Evolutionary conservation across 345 rosid genomes (phyloP).

Genomic region (Aquilaria sinensis): DNA sequence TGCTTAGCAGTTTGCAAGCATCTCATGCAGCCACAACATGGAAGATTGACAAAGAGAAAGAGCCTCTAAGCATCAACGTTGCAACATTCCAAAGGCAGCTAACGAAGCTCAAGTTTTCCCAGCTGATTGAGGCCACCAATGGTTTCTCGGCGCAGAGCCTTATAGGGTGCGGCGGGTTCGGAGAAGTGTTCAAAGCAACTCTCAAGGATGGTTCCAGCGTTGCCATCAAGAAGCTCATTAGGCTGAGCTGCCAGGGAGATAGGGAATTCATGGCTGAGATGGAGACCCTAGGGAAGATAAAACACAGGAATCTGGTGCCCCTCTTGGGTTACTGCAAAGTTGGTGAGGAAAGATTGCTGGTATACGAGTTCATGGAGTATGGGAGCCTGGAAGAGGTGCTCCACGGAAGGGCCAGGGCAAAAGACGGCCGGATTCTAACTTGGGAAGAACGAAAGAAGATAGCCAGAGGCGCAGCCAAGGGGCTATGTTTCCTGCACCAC

Average conservation of each 20-base stretch:
- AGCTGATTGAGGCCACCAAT: constrained; percentile 85
- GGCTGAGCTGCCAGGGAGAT: constrained; percentile 92
- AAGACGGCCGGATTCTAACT: constrained; percentile 41
- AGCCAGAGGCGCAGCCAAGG: constrained; percentile 90
- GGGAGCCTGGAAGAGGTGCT: constrained; percentile 95
- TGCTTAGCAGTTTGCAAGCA: constrained; percentile 83
- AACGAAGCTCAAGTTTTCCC: constrained; percentile 86
- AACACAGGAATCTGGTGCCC: constrained; percentile 91
- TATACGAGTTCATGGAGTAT: constrained; percentile 84
- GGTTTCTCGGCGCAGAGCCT: constrained; percentile 87
- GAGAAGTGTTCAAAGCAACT: constrained; percentile 93
- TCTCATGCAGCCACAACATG: constrained; percentile 83
- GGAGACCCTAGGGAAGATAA: constrained; percentile 96
- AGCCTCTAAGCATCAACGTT: constrained; percentile 88
- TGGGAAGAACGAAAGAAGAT: constrained; percentile 94
- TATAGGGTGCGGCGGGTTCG: constrained; percentile 87
- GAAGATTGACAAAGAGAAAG: constrained; percentile 97
- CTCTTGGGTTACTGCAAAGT: constrained; percentile 82
- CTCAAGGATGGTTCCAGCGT: constrained; percentile 89
- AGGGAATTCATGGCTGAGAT: constrained; percentile 97
- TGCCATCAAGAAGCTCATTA: constrained; percentile 88
- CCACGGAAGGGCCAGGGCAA: constrained; percentile 57
- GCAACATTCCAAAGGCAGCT: constrained; percentile 88
- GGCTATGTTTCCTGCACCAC: constrained; percentile 90
- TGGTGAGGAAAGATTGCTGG: constrained; percentile 91